Conservation (phyloP, 2,329 filamentous ascomycete species). For the Colletotrichum kahawae region DNA sequence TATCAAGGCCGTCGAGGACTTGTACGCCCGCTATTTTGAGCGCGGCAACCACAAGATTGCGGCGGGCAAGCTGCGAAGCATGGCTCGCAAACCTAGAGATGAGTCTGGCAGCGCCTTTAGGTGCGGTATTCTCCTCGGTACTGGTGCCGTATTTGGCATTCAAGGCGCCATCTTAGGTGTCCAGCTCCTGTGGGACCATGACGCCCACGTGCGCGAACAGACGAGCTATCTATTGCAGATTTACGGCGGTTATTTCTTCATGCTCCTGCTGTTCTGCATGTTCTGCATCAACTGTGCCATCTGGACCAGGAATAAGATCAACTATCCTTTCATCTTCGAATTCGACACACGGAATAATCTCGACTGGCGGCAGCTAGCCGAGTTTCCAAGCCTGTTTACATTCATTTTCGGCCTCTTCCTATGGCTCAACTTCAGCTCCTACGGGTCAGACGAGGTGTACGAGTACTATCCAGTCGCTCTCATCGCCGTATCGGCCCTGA, state of each 20-base stretch:
- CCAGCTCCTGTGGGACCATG: slow-evolving; percentile 54
- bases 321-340: slow-evolving; percentile 97
- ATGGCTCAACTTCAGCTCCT: slow-evolving; percentile 85
- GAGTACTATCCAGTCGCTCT: slow-evolving; percentile 88
- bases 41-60: slow-evolving; percentile 92
- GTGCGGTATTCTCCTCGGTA: slow-evolving; percentile 71
- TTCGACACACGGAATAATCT: slow-evolving; percentile 86
- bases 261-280: slow-evolving; percentile 78
- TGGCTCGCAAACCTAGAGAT: slow-evolving; percentile 62
- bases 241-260: slow-evolving; percentile 90
- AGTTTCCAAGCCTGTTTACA: slow-evolving; percentile 86
- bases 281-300: slow-evolving; percentile 86
- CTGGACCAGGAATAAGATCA: slow-evolving; percentile 86
- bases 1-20: slow-evolving; percentile 82
- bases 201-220: slow-evolving; percentile 52
- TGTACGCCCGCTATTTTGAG: slow-evolving; percentile 95
- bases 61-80: slow-evolving; percentile 81
- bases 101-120: slow-evolving; percentile 64
- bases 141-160: slow-evolving; percentile 68
- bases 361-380: slow-evolving; percentile 87
- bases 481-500: slow-evolving; percentile 67
- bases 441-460: slow-evolving; percentile 71
- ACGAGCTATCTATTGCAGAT: slow-evolving; percentile 82
- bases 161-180: slow-evolving; percentile 69
- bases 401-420: slow-evolving; percentile 80